A percentile compares a stretch with the other conserved stretches of the same genome.
These are phyloP conservation scores for Firmiana major DNA, from an alignment of 345 rosid species.

Conservation along the genomic window DNA sequence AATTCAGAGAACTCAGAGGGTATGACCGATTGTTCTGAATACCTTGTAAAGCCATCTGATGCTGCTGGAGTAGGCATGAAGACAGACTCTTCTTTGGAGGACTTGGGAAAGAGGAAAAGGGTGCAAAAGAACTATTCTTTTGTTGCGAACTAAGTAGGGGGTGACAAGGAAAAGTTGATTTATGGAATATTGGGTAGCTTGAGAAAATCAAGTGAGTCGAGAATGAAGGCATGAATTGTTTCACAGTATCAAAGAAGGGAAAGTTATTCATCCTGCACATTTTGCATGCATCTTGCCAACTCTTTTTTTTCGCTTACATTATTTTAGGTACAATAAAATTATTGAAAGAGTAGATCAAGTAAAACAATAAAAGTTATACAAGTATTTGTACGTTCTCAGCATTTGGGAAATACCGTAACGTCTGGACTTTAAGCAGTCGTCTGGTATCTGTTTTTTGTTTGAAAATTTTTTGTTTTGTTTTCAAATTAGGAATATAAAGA, in stretches of 20 bases:
- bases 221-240: slow-evolving; percentile 25
- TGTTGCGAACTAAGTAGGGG: slow-evolving; percentile 37
- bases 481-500: too few relatives aligned
- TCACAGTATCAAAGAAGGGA: not conserved
- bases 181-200: slow-evolving; percentile 52
- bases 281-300: not conserved
- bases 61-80: slow-evolving; percentile 14
- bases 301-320: not conserved
- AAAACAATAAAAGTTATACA: too few relatives aligned
- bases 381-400: too few relatives aligned
- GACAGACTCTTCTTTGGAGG: slow-evolving; percentile 16
- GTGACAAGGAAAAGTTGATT: slow-evolving; percentile 36
- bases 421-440: too few relatives aligned
- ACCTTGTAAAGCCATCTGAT: slow-evolving; percentile 16
- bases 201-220: slow-evolving; percentile 40
- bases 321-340: not conserved
- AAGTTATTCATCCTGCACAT: not conserved
- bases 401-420: too few relatives aligned
- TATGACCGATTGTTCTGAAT: slow-evolving; percentile 18
- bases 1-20: slow-evolving; percentile 30
- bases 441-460: too few relatives aligned
- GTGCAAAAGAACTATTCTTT: slow-evolving; percentile 44
- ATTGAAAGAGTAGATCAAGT: too few relatives aligned
- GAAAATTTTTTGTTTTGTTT: too few relatives aligned
- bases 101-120: slow-evolving; percentile 33